Conservation (phyloP, 2,329 filamentous ascomycete species). For the Pseudogymnoascus sp. region DNA sequence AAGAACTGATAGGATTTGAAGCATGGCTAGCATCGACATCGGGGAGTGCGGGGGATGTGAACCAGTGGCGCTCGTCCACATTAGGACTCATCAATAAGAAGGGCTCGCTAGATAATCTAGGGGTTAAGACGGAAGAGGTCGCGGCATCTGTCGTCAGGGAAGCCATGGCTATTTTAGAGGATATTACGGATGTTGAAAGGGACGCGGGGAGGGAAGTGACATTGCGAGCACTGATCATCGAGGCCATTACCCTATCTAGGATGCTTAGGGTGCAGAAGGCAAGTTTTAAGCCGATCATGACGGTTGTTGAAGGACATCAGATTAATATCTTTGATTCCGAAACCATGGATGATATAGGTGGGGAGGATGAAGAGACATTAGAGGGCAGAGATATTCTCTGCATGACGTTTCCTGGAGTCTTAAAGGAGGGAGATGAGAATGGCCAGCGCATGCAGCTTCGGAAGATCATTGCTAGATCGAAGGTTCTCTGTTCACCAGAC, state of each 20-base stretch:
- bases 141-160: constrained; percentile 39
- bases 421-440: constrained; percentile 59
- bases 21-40: constrained; percentile 32
- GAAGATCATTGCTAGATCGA: constrained; percentile 61
- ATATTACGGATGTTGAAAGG: constrained; percentile 33
- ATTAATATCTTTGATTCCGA: constrained; percentile 48
- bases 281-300: constrained; percentile 50
- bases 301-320: constrained; percentile 44
- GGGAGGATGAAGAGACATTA: constrained; percentile 51
- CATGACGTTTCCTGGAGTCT: constrained; percentile 57
- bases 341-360: constrained; percentile 61
- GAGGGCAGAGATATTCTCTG: constrained; percentile 50
- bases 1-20: constrained; percentile 45
- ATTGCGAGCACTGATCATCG: constrained; percentile 46
- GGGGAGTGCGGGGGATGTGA: constrained; percentile 48
- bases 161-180: constrained; percentile 44
- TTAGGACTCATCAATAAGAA: constrained; percentile 49
- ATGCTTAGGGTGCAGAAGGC: constrained; percentile 54
- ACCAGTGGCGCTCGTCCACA: constrained; percentile 62
- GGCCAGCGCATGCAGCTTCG: constrained; percentile 54
- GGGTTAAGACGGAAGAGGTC: constrained; percentile 38
- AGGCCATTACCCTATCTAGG: constrained; percentile 50
- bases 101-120: constrained; percentile 42
- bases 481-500: constrained; percentile 47
- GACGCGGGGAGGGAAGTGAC: constrained; percentile 43